These are phyloP conservation scores for Mayamaea pseudoterrestris DNA, from an alignment of 108 stramenopile species.

Conservation along the genomic window DNA sequence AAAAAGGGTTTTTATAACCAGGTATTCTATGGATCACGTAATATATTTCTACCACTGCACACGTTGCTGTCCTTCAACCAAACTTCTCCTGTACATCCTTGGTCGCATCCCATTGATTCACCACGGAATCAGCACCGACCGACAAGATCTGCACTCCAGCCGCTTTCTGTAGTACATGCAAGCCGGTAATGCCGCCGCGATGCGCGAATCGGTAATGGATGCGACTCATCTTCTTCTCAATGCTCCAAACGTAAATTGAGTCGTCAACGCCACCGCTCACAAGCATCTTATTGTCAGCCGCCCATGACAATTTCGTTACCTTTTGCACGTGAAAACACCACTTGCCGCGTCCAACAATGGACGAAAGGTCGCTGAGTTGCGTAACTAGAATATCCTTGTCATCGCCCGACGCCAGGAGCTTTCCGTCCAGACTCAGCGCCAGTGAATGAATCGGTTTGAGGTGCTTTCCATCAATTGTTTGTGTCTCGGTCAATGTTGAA, in stretches of 20 bases:
- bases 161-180: conserved; percentile 30
- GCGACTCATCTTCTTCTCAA: conserved; percentile 56
- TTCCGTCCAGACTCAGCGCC: conserved; percentile 69
- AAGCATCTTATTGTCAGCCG: conserved; percentile 51
- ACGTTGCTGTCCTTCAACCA: no score
- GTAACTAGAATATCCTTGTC: conserved; percentile 69
- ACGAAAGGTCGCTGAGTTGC: conserved; percentile 23
- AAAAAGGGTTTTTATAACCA: no score
- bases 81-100: conserved; percentile 61
- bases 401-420: conserved; percentile 79
- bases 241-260: conserved; percentile 66
- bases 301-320: conserved; percentile 62
- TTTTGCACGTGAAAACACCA: conserved; percentile 82
- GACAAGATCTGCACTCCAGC: conserved; percentile 54
- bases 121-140: conserved; percentile 78
- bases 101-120: conserved; percentile 74
- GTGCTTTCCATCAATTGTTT: conserved; percentile 49
- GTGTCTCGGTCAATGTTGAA: conserved; percentile 23
- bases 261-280: conserved; percentile 76
- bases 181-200: conserved; percentile 66
- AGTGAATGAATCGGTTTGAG: conserved; percentile 75
- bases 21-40: no score
- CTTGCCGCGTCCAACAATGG: conserved; percentile 40
- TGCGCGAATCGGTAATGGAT: conserved; percentile 76
- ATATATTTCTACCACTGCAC: no score